Percentiles rank a stretch among this genome's conserved stretches.
Evolutionary conservation across 1,284 basidiomycete species (phyloP).

Genomic region (Fomitopsis schrenkii): DNA sequence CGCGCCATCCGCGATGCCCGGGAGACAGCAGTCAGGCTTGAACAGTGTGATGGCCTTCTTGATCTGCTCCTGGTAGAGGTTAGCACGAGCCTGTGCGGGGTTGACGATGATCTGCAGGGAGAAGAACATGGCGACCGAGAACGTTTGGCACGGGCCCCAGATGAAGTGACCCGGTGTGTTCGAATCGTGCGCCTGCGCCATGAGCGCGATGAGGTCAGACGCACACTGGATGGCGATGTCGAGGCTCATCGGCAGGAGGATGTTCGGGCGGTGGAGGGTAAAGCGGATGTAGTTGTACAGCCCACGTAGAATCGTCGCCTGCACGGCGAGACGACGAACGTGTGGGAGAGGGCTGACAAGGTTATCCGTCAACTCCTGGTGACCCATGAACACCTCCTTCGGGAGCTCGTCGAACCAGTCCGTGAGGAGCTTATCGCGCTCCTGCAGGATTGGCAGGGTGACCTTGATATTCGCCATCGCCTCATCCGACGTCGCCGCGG

Average conservation of each 20-base stretch:
- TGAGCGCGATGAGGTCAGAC: slow-evolving; percentile 70
- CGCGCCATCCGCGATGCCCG: slow-evolving; percentile 64
- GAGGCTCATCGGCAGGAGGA: slow-evolving; percentile 53
- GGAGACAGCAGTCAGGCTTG: slow-evolving; percentile 55
- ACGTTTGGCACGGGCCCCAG: slow-evolving; percentile 77
- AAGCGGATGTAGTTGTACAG: slow-evolving; percentile 78
- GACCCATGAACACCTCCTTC: slow-evolving; percentile 66
- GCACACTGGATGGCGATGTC: slow-evolving; percentile 71
- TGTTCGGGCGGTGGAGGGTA: slow-evolving; percentile 75
- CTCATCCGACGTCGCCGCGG: slow-evolving; percentile 79
- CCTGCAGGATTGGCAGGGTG: slow-evolving; percentile 63
- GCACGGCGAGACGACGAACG: slow-evolving; percentile 62
- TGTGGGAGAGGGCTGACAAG: slow-evolving; percentile 57
- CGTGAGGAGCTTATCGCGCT: slow-evolving; percentile 60
- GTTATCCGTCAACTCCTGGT: slow-evolving; percentile 62
- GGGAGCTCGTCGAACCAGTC: slow-evolving; percentile 75
- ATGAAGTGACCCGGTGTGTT: slow-evolving; percentile 77
- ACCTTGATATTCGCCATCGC: slow-evolving; percentile 73
- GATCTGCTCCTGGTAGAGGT: slow-evolving; percentile 68
- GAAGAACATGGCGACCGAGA: slow-evolving; percentile 84
- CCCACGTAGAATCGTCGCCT: slow-evolving; percentile 71
- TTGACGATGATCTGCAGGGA: slow-evolving; percentile 79
- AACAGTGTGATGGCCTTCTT: slow-evolving; percentile 62
- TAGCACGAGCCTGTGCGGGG: slow-evolving; percentile 70
- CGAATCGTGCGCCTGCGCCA: slow-evolving; percentile 50